phyloP scores from a whole-genome alignment of 1,139 yeast species.

The Magnusiomyces paraingens region DNA sequence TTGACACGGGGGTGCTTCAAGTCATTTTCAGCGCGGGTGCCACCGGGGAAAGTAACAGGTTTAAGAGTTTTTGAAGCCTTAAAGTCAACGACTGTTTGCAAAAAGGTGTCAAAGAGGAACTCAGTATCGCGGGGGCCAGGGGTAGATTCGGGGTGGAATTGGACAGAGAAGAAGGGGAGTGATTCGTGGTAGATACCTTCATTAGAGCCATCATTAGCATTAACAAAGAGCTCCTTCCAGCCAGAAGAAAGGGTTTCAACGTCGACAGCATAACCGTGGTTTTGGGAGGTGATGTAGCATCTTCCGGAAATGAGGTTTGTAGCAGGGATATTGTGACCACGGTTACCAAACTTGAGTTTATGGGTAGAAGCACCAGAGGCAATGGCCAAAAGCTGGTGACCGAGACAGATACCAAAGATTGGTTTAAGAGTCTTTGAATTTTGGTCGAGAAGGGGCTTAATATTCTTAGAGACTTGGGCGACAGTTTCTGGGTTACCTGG shows the following conservation, averaged over 20 bases:
- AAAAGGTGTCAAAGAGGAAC: constrained; percentile 90
- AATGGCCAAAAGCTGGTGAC: constrained; percentile 95
- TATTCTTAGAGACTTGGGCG: constrained; percentile 54
- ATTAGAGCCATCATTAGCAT: constrained; percentile 95
- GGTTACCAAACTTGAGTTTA: constrained; percentile 96
- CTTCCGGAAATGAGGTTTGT: constrained; percentile 88
- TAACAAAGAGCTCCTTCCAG: constrained; percentile 93
- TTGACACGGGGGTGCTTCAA: constrained; percentile 63
- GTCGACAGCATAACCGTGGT: constrained; percentile 98
- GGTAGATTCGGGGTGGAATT: constrained; percentile 98
- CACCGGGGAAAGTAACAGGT: constrained; percentile 90
- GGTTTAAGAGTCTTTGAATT: constrained; percentile 47
- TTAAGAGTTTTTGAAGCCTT: constrained; percentile 53
- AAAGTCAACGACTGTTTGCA: constrained; percentile 67
- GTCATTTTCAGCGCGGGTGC: constrained; percentile 58
- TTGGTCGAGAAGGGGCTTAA: constrained; percentile 44
- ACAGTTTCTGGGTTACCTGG: constrained; percentile 98
- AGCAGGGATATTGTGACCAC: constrained; percentile 99
- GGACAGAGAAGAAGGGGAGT: constrained; percentile 95
- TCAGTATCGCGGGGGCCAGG: constrained; percentile 99
- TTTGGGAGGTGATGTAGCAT: constrained; percentile 98
- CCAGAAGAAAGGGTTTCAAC: constrained; percentile 58
- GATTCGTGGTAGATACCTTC: constrained; percentile 94
- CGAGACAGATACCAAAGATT: constrained; percentile 95
- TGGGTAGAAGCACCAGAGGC: constrained; percentile 91